Conservation (phyloP, 805 yeast species). For the Saccharomyces paradoxus region DNA sequence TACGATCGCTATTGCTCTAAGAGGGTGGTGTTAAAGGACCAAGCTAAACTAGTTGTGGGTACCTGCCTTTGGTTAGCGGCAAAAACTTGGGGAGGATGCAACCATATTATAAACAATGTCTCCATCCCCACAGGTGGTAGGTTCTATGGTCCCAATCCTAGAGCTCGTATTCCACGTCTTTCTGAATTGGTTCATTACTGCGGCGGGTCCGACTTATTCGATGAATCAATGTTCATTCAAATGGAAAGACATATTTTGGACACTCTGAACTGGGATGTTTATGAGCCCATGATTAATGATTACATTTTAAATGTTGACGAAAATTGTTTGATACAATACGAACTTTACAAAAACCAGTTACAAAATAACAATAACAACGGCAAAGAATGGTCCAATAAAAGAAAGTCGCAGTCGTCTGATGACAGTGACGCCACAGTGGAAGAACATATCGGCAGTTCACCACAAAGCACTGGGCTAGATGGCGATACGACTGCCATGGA, state of each 20-base stretch:
- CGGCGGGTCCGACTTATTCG: slow-evolving; percentile 51
- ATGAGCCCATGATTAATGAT: slow-evolving; percentile 49
- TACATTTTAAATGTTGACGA: slow-evolving; percentile 37
- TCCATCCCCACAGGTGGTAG: slow-evolving; percentile 47
- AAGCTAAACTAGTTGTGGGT: slow-evolving; percentile 81
- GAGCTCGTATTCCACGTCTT: slow-evolving; percentile 64
- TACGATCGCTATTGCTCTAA: slow-evolving; percentile 87
- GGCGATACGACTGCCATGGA: slow-evolving; percentile 2
- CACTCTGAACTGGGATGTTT: slow-evolving; percentile 63
- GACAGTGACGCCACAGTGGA: slow-evolving; percentile 13
- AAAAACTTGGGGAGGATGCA: slow-evolving; percentile 65
- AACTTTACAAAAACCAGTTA: slow-evolving; percentile 24
- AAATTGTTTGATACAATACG: slow-evolving; percentile 34
- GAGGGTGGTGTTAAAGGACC: slow-evolving; percentile 73
- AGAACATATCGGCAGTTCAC: slow-evolving; percentile 3
- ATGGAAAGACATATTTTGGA: slow-evolving; percentile 68
- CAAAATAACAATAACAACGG: slow-evolving; percentile 13
- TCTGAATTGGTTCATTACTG: slow-evolving; percentile 63
- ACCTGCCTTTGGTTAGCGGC: slow-evolving; percentile 90
- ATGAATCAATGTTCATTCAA: slow-evolving; percentile 51
- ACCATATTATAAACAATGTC: slow-evolving; percentile 48
- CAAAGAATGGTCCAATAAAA: slow-evolving; percentile 6
- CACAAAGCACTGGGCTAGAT: background rate
- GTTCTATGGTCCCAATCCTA: slow-evolving; percentile 58
- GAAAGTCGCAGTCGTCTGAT: slow-evolving; percentile 6